A percentile compares a stretch with the other conserved stretches of the same genome.
These are phyloP conservation scores for Trichoderma semiorbis DNA, from an alignment of 2,329 filamentous ascomycete species.

Conservation along the genomic window DNA sequence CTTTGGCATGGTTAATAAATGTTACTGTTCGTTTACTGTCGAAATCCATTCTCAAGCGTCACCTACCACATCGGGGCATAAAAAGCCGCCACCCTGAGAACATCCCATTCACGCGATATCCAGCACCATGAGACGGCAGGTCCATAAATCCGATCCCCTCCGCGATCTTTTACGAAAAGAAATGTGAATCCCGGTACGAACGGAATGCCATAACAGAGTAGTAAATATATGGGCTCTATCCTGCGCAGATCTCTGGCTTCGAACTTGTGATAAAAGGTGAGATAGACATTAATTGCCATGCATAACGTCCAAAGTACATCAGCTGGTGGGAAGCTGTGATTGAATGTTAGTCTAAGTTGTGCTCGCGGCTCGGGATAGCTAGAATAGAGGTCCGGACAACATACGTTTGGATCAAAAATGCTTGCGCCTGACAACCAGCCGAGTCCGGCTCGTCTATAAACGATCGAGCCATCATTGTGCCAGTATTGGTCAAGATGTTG, in stretches of 20 bases:
- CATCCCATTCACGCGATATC: conserved; percentile 60
- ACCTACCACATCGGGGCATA: conserved; percentile 60
- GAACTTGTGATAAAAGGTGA: conserved; percentile 71
- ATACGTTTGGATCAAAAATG: conserved; percentile 70
- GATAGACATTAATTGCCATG: conserved; percentile 76
- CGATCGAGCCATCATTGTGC: conserved; percentile 60
- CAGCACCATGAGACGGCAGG: conserved; percentile 77
- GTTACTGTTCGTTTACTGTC: neutral
- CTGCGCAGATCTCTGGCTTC: conserved; percentile 57
- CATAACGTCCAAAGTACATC: conserved; percentile 70
- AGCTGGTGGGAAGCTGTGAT: conserved; percentile 67
- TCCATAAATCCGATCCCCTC: conserved; percentile 59
- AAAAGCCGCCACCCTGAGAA: conserved; percentile 66
- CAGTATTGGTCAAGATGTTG: conserved; percentile 70
- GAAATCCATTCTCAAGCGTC: neutral
- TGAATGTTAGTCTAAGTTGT: neutral
- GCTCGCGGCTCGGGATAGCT: neutral
- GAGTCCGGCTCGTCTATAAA: conserved; percentile 46
- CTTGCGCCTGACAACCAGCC: conserved; percentile 62
- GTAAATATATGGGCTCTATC: conserved; percentile 65
- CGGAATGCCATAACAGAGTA: conserved; percentile 66
- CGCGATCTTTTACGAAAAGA: conserved; percentile 53
- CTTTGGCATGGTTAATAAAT: conserved; percentile 10
- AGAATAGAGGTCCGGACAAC: conserved; percentile 25
- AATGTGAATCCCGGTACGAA: conserved; percentile 61